A percentile compares a stretch with the other conserved stretches of the same genome.
Evolutionary conservation across 306 rosid species (phyloP).

Genomic region (Vigna reflexopilosa): DNA sequence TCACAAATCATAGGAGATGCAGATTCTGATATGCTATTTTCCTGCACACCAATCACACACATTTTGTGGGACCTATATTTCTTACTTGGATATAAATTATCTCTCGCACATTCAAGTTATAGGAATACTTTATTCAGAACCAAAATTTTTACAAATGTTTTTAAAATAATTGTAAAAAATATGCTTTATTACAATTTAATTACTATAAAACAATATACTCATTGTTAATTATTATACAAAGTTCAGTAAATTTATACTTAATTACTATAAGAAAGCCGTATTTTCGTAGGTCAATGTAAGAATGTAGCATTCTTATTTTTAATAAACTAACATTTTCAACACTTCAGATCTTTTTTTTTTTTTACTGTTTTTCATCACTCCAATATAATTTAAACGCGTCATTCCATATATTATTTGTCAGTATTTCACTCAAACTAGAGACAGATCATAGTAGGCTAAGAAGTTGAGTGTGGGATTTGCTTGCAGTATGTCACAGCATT

Average conservation of each 20-base stretch:
- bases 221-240: not conserved
- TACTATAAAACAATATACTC: not conserved
- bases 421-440: not conserved
- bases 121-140: not conserved
- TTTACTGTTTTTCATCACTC: not conserved
- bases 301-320: not conserved
- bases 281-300: not conserved
- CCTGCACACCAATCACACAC: not conserved
- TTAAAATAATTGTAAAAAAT: not conserved
- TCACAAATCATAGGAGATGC: conserved; percentile 6
- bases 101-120: not conserved
- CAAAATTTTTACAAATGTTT: not conserved
- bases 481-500: too few species aligned
- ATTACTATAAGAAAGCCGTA: not conserved
- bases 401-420: not conserved
- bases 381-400: too few species aligned
- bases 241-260: not conserved
- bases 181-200: not conserved
- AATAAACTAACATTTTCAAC: not conserved
- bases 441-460: not conserved
- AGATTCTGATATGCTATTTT: conserved; percentile 12
- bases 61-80: conserved; percentile 13
- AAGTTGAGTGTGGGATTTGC: not conserved
- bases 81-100: not conserved
- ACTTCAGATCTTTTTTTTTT: not conserved